phyloP scores from a whole-genome alignment of 208 protist genomes.

The Perkinsela sp. region DNA sequence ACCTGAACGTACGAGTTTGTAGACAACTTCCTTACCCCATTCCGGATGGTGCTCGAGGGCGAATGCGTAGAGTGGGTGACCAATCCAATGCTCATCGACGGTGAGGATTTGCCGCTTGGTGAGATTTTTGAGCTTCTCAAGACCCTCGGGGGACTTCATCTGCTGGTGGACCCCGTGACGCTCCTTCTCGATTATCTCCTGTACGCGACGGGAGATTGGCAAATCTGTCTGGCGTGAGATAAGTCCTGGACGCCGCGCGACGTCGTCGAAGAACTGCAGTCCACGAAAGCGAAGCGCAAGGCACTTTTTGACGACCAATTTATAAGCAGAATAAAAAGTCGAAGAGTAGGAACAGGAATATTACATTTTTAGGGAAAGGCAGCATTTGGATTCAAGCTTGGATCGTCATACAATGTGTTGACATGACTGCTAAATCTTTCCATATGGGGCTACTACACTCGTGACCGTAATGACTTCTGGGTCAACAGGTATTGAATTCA shows the following conservation, averaged over 20 bases:
- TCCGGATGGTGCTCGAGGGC: conserved; percentile 39
- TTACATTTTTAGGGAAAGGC: no score
- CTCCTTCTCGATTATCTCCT: not conserved
- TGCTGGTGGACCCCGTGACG: not conserved
- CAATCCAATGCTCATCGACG: conserved; percentile 28
- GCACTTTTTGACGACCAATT: no score
- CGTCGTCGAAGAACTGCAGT: not conserved
- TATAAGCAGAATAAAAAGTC: no score
- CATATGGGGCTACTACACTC: not conserved
- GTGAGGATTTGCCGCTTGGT: not conserved
- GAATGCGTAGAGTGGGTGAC: conserved; percentile 50
- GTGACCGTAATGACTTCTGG: not conserved
- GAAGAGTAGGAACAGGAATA: no score
- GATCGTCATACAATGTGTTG: no score
- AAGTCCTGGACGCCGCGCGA: not conserved
- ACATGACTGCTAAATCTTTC: no score
- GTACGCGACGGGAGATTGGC: not conserved
- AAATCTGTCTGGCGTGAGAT: not conserved
- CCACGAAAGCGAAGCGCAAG: no score
- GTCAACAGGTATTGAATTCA: not conserved
- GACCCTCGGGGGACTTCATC: not conserved
- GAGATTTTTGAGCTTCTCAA: not conserved
- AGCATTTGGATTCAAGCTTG: no score
- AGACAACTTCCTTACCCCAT: conserved; percentile 44
- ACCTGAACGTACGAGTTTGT: conserved; percentile 33